Evolutionary conservation across 768 basidiomycete genomes (phyloP).

Genomic region (Mycena epipterygia): DNA sequence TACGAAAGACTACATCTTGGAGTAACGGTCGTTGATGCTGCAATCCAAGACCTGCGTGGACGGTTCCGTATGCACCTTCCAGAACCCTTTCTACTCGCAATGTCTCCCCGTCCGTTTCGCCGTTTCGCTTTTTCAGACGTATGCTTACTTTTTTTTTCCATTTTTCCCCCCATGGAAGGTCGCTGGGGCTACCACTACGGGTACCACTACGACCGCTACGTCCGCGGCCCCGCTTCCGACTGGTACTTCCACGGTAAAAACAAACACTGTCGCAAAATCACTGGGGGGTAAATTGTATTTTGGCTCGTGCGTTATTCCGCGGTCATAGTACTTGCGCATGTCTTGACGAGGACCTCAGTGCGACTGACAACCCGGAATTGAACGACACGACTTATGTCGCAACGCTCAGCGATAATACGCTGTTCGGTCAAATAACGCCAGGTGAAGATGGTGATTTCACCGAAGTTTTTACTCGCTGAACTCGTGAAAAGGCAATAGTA

Average conservation of each 20-base stretch:
- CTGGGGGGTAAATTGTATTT: slow-evolving; percentile 60
- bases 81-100: slow-evolving; percentile 28
- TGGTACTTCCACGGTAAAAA: slow-evolving; percentile 39
- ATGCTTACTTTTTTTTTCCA: not conserved
- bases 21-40: not conserved
- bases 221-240: slow-evolving; percentile 35
- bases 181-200: not conserved
- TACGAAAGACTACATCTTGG: not conserved
- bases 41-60: slow-evolving; percentile 14
- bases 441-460: too few species aligned
- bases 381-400: slow-evolving; percentile 53
- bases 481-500: too few species aligned
- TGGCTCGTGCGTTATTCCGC: slow-evolving; percentile 44
- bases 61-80: slow-evolving; percentile 3
- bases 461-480: too few species aligned
- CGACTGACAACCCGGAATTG: slow-evolving; percentile 63
- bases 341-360: slow-evolving; percentile 27
- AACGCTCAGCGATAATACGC: slow-evolving; percentile 50
- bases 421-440: slow-evolving; percentile 61
- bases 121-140: too few species aligned
- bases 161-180: not conserved
- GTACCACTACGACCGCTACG: slow-evolving; percentile 17
- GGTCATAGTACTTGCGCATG: too few species aligned
- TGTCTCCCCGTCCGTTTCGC: slow-evolving; percentile 17
- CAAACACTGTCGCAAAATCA: slow-evolving; percentile 54